Evolutionary conservation across 2,329 filamentous ascomycete genomes (phyloP).

Genomic region (Coleophoma cylindrospora): DNA sequence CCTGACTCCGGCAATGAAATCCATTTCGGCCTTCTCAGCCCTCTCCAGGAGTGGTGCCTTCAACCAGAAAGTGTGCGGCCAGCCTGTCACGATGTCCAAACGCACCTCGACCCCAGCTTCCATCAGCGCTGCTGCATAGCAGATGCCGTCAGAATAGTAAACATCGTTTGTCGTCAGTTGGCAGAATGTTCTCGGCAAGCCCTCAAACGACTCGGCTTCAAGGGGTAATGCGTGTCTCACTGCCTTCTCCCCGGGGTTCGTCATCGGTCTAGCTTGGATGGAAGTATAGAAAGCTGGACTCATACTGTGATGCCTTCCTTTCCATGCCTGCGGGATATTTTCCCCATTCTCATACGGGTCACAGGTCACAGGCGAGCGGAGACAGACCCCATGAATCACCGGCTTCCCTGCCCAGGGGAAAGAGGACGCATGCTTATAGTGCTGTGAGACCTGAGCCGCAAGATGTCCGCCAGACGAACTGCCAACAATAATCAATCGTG

Average conservation of each 20-base stretch:
- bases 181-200: slow-evolving; percentile 37
- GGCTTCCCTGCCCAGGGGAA: slow-evolving; percentile 5
- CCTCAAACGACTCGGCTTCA: slow-evolving; percentile 21
- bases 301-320: slow-evolving; percentile 33
- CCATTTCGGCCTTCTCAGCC: slow-evolving; percentile 32
- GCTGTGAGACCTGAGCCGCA: slow-evolving; percentile 37
- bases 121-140: slow-evolving; percentile 38
- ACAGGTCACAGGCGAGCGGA: slow-evolving; percentile 43
- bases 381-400: slow-evolving; percentile 33
- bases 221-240: slow-evolving; percentile 33
- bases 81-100: slow-evolving; percentile 38
- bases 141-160: slow-evolving; percentile 45
- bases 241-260: slow-evolving; percentile 30
- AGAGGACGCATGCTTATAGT: slow-evolving; percentile 1
- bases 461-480: slow-evolving; percentile 45
- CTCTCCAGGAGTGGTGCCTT: slow-evolving; percentile 33
- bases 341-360: slow-evolving; percentile 33
- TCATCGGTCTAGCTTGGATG: slow-evolving; percentile 28
- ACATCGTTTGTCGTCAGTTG: slow-evolving; percentile 46
- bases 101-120: slow-evolving; percentile 33
- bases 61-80: slow-evolving; percentile 49
- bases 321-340: slow-evolving; percentile 32
- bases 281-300: slow-evolving; percentile 29
- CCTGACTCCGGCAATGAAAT: slow-evolving; percentile 33
- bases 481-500: slow-evolving; percentile 31